Percentiles rank a stretch among this genome's conserved stretches.
Conservation (phyloP, 2,329 filamentous ascomycete genomes). For the Hypoxylon sp. region DNA sequence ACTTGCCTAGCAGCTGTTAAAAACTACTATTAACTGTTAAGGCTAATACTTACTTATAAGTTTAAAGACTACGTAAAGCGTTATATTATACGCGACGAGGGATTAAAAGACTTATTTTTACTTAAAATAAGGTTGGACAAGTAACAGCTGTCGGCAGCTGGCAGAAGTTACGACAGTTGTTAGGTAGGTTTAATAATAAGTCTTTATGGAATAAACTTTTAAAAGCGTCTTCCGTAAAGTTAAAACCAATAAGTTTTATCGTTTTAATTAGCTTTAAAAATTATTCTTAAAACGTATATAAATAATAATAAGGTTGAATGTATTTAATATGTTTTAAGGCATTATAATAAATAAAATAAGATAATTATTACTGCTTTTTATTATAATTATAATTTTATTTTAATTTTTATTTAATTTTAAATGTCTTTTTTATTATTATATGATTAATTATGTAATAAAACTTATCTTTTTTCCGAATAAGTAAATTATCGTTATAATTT, state of each 20-base stretch:
- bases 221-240: background rate
- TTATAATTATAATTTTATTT: constrained; percentile 1
- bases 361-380: background rate
- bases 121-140: no score
- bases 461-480: background rate
- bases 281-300: background rate
- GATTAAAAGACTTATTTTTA: no score
- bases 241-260: background rate
- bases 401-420: background rate
- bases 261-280: background rate
- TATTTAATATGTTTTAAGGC: background rate
- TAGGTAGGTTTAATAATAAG: background rate
- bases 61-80: no score
- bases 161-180: no score
- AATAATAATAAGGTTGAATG: background rate
- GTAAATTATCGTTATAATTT: no score
- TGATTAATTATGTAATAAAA: constrained; percentile 6
- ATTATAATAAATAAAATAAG: no score
- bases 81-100: no score
- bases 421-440: background rate
- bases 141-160: no score
- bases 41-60: no score
- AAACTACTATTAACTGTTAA: no score
- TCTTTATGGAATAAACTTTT: background rate
- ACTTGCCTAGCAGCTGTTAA: no score